phyloP scores from a whole-genome alignment of 192 early-diverging fungal genomes.

The Entomortierella chlamydospora region DNA sequence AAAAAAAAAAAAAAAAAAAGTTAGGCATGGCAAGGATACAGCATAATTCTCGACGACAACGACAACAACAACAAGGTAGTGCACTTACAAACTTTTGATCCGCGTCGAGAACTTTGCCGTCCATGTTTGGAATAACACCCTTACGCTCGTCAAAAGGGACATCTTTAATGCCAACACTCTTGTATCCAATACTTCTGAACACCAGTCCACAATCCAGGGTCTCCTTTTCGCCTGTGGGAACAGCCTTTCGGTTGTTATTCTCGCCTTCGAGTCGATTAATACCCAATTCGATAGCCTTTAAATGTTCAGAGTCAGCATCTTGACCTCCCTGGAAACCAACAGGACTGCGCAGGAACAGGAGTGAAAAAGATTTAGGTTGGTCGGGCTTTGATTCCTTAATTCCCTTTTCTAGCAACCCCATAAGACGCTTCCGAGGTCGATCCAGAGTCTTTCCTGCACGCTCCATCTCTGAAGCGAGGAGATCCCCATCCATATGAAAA shows the following conservation, averaged over 20 bases:
- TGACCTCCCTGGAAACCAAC: slow-evolving; percentile 56
- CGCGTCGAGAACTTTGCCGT: slow-evolving; percentile 74
- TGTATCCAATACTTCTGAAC: slow-evolving; percentile 91
- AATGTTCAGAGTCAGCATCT: neutral
- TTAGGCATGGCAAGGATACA: no score
- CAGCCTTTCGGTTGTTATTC: slow-evolving; percentile 60
- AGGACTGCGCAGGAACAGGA: slow-evolving; percentile 83
- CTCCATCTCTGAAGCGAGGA: slow-evolving; percentile 68
- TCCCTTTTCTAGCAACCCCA: slow-evolving; percentile 82
- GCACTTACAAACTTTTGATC: slow-evolving; percentile 43
- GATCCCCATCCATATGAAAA: slow-evolving; percentile 71
- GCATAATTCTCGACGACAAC: no score
- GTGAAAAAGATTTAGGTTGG: slow-evolving; percentile 71
- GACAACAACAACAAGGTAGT: no score
- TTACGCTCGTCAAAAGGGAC: slow-evolving; percentile 80
- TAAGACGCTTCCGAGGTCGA: slow-evolving; percentile 84
- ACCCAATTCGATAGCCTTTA: slow-evolving; percentile 64
- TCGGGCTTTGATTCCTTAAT: slow-evolving; percentile 50
- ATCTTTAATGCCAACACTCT: slow-evolving; percentile 72
- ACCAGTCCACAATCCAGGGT: slow-evolving; percentile 75
- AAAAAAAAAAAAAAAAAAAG: no score
- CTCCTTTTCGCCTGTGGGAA: slow-evolving; percentile 69
- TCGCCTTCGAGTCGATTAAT: slow-evolving; percentile 79
- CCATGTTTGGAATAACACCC: slow-evolving; percentile 83
- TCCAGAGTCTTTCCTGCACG: slow-evolving; percentile 51